phyloP scores from a whole-genome alignment of 805 yeast genomes.

The Zygosaccharomyces lentus region DNA sequence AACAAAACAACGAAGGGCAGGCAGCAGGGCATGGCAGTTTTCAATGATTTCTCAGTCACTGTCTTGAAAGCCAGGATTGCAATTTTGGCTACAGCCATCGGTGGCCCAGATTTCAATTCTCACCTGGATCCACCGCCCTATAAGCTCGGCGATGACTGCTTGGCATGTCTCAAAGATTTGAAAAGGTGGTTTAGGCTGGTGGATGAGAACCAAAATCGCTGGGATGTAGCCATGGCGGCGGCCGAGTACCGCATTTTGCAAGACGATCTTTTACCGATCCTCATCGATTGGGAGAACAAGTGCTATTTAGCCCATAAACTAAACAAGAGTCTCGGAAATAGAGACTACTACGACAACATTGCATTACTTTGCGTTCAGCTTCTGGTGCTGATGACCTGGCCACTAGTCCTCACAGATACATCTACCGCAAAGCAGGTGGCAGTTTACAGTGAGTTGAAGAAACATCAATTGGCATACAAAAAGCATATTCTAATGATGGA shows the following conservation, averaged over 20 bases:
- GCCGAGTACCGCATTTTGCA: constrained; percentile 70
- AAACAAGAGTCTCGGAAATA: constrained; percentile 18
- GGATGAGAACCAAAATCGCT: constrained; percentile 65
- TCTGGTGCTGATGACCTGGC: constrained; percentile 83
- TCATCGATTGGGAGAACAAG: constrained; percentile 65
- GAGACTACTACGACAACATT: constrained; percentile 47
- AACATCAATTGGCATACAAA: constrained; percentile 69
- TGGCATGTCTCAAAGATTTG: constrained; percentile 79
- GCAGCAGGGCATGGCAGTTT: not conserved
- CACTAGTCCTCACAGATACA: constrained; percentile 60
- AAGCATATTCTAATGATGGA: constrained; percentile 54
- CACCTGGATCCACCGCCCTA: constrained; percentile 50
- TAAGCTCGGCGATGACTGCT: constrained; percentile 71
- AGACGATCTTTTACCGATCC: constrained; percentile 69
- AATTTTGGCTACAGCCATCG: constrained; percentile 80
- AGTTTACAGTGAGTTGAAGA: constrained; percentile 56
- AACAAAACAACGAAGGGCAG: not conserved
- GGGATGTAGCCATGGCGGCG: constrained; percentile 84
- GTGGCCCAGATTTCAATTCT: constrained; percentile 75
- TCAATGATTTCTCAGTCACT: constrained; percentile 15
- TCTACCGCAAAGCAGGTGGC: constrained; percentile 54
- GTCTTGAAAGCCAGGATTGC: constrained; percentile 68
- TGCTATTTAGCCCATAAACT: constrained; percentile 23
- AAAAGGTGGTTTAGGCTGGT: constrained; percentile 83
- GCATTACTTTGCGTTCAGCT: constrained; percentile 73